These are phyloP conservation scores for Biscutella laevigata DNA, from an alignment of 441 rosid genomes.

Conservation along the genomic window DNA sequence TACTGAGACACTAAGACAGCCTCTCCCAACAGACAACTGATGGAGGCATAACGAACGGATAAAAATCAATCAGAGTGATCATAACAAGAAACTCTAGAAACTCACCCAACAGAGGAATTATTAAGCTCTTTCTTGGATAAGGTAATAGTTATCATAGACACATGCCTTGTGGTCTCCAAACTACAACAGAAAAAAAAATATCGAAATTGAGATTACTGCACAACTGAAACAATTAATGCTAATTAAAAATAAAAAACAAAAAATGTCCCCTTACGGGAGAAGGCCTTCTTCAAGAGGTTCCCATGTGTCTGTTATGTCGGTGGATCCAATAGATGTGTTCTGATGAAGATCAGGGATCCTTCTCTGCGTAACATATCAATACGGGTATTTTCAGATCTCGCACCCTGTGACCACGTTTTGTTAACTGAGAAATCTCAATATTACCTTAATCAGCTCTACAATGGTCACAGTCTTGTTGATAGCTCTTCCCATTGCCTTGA, in stretches of 20 bases:
- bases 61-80: not conserved
- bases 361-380: slow-evolving; percentile 33
- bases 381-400: not conserved
- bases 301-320: slow-evolving; percentile 66
- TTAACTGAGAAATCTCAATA: not conserved
- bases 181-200: slow-evolving; percentile 32
- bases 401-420: not conserved
- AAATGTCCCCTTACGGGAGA: slow-evolving; percentile 42
- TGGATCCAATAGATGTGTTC: slow-evolving; percentile 54
- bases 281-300: slow-evolving; percentile 77
- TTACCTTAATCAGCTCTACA: slow-evolving; percentile 69
- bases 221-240: not conserved
- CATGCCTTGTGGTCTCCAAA: slow-evolving; percentile 65
- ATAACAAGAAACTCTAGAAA: not conserved
- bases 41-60: not conserved
- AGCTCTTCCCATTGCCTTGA: slow-evolving; percentile 83
- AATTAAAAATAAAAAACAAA: no score
- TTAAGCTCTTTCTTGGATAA: slow-evolving; percentile 54
- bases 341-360: slow-evolving; percentile 67
- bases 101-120: slow-evolving; percentile 56
- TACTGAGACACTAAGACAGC: not conserved
- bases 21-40: not conserved
- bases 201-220: no score
- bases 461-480: slow-evolving; percentile 77
- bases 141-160: slow-evolving; percentile 53